Evolutionary conservation across 108 stramenopile genomes (phyloP), one percentile per base, ranked within the genome.

Genomic region (Fistulifera solaris): DNA sequence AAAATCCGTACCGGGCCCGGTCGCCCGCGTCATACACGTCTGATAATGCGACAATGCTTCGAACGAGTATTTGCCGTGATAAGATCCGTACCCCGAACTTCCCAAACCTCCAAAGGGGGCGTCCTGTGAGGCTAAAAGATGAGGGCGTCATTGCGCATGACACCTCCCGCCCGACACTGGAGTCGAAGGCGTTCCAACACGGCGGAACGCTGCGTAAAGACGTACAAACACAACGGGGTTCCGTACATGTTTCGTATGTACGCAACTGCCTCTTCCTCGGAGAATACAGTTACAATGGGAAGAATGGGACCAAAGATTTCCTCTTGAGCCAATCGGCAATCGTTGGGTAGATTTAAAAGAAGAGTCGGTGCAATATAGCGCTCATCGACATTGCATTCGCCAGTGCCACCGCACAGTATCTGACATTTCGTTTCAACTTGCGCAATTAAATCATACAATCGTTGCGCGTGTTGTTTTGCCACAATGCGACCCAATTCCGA

Each of bases 221-320:
- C 58, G 64, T 92, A 92, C 19, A 91, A 48, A 11, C 72, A 75
- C 6, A 96, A 76, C 1, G 94, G 92, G 4, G 60, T 68, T 8
- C 70, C 67, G 18, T 58, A 27, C 11, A 25, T 35, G 2, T 52
- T 18, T 13, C 59, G 66, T 19, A 91, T 64, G 39, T 64, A 59
- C 0, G 56, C 38, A 52, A 89, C 74, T 0, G 79, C 90, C 48
- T 88, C 84, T 27, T 68, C 71, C 2, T 68, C 51, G 8, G 61
- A 63, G 7, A 48, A 22, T 28, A 87, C 72, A 14, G 70, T 25
- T 0, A 92, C 18, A 52, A 93, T 75, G 18, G 94, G 87, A 28
- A 96, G 63, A 26, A 93, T 63, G 5, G 91, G 89, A 7, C 92
- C 90, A 68, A 96, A 96, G 10, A 96, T 79, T 54, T 96, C 94